These are phyloP conservation scores for Monilinia polystroma DNA, from an alignment of 2,329 filamentous ascomycete species.

Conservation along the genomic window DNA sequence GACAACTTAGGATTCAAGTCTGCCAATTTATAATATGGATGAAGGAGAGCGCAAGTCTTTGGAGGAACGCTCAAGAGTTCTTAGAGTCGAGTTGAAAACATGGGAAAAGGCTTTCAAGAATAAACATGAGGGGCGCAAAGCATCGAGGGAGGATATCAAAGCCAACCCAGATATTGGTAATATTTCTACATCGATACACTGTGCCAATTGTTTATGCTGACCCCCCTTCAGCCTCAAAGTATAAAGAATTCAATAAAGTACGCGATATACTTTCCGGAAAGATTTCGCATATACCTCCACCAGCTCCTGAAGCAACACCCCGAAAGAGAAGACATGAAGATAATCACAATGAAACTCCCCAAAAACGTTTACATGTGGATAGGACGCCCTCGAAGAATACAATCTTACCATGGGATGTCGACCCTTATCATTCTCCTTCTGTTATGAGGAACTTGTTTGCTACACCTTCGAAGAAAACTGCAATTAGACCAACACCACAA, in stretches of 20 bases:
- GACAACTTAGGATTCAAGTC: not conserved
- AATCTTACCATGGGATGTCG: conserved; percentile 43
- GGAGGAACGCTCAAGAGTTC: conserved; percentile 45
- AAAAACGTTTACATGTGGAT: conserved; percentile 49
- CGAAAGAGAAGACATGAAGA: conserved; percentile 43
- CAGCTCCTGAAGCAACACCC: conserved; percentile 39
- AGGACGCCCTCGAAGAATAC: conserved; percentile 49
- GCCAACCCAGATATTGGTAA: conserved; percentile 68
- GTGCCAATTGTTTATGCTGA: conserved; percentile 8
- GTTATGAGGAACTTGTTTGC: conserved; percentile 56
- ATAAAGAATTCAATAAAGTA: conserved; percentile 71
- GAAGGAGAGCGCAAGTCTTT: conserved; percentile 30
- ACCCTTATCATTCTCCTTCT: conserved; percentile 55
- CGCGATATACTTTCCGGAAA: conserved; percentile 60
- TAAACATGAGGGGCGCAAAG: conserved; percentile 64
- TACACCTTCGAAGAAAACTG: conserved; percentile 57
- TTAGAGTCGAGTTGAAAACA: conserved; percentile 69
- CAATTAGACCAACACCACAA: conserved; percentile 76
- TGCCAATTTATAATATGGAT: conserved; percentile 30
- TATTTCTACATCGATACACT: conserved; percentile 26
- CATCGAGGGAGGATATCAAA: conserved; percentile 74
- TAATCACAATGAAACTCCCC: conserved; percentile 47
- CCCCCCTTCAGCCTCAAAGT: conserved; percentile 51
- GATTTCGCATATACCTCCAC: conserved; percentile 39
- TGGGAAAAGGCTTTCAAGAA: conserved; percentile 71